These are phyloP conservation scores for Pseudisothecium myosuroides DNA, from an alignment of 225 moss, liverwort and hornwort species.

Conservation along the genomic window DNA sequence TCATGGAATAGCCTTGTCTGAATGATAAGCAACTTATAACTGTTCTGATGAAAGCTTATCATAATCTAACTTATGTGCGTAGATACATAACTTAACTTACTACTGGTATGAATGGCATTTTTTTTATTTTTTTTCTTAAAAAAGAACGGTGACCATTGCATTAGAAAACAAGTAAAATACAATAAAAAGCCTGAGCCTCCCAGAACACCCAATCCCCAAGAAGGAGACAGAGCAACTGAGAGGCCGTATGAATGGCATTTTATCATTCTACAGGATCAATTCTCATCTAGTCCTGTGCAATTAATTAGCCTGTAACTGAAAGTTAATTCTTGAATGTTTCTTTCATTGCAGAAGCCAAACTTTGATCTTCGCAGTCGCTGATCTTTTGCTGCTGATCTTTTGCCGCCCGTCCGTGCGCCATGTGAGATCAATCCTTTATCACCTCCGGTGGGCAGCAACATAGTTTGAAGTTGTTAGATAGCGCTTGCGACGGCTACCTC, in stretches of 20 bases:
- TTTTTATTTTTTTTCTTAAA: no score
- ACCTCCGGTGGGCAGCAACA: background rate
- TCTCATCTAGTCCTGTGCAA: no score
- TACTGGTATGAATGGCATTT: background rate
- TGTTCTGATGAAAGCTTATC: slow-evolving; percentile 5
- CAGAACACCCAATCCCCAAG: no score
- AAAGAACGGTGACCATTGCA: no score
- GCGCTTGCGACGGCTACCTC: background rate
- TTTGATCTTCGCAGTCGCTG: background rate
- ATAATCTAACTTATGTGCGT: background rate
- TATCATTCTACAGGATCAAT: background rate
- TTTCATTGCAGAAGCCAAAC: no score
- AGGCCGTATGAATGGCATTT: background rate
- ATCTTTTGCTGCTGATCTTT: background rate
- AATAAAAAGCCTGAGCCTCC: no score
- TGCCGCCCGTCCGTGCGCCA: no score
- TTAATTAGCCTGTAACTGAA: no score
- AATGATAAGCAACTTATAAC: background rate
- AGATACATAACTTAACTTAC: background rate
- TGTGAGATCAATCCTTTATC: background rate
- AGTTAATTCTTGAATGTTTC: background rate
- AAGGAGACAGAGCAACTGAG: no score
- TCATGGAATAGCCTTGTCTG: background rate
- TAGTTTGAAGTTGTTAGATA: background rate
- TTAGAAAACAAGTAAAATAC: no score